Evolutionary conservation across 352 stramenopile genomes (phyloP).

Genomic region (Phytophthora multivora): DNA sequence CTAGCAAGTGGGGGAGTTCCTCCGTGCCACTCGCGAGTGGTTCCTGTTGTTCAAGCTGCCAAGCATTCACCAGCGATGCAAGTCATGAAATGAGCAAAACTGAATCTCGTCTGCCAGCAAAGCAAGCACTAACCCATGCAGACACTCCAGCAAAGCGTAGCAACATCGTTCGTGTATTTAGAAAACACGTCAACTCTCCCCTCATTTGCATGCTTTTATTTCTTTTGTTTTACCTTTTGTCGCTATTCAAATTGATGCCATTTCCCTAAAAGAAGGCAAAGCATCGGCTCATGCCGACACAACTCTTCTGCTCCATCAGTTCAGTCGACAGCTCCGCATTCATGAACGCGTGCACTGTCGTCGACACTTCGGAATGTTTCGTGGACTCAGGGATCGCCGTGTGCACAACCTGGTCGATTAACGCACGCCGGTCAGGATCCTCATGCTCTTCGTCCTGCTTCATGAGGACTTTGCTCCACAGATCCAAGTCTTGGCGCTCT

Average conservation of each 20-base stretch:
- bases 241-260: background rate
- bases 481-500: slow-evolving; percentile 97
- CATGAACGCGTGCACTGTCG: slow-evolving; percentile 99
- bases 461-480: slow-evolving; percentile 97
- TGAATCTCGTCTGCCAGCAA: background rate
- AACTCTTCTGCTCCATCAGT: slow-evolving; percentile 90
- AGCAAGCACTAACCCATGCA: background rate
- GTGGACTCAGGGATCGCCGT: slow-evolving; percentile 99
- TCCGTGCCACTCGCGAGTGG: background rate
- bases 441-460: slow-evolving; percentile 94
- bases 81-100: background rate
- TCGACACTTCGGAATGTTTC: slow-evolving; percentile 99
- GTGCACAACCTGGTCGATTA: slow-evolving; percentile 99
- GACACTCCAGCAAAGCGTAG: background rate
- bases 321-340: slow-evolving; percentile 98
- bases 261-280: background rate
- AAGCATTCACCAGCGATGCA: background rate
- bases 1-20: too few species aligned
- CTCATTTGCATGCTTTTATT: background rate
- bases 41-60: background rate
- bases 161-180: background rate
- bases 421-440: slow-evolving; percentile 90
- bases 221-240: too few species aligned
- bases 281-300: background rate
- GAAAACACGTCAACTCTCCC: background rate